Conservation (phyloP, 192 early-diverging fungal genomes). For the Backusella circina region DNA sequence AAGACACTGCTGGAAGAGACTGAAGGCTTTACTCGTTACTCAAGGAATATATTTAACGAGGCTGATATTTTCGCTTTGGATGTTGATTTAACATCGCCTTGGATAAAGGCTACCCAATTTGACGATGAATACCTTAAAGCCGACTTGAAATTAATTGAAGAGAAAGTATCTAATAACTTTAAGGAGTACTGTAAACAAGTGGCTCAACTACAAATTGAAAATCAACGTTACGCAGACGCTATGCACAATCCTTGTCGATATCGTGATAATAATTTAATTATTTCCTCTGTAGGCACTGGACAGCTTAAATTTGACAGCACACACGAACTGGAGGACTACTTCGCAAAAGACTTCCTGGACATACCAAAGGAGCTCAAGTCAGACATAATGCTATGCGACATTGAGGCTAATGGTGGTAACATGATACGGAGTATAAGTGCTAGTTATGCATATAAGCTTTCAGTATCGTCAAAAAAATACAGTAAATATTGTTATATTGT, state of each 20-base stretch:
- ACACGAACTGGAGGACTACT: slow-evolving; percentile 12
- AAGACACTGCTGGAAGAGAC: not conserved
- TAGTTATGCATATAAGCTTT: slow-evolving; percentile 16
- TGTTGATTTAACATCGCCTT: not conserved
- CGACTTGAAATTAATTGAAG: not conserved
- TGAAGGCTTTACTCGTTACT: not conserved
- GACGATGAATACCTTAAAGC: not conserved
- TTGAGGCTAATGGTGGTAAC: not conserved
- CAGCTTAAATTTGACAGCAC: not conserved
- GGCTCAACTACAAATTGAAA: not conserved
- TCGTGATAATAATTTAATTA: not conserved
- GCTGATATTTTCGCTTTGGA: not conserved
- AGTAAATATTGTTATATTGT: slow-evolving; percentile 17
- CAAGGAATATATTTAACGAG: slow-evolving; percentile 6
- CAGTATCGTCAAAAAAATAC: slow-evolving; percentile 9
- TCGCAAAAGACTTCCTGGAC: not conserved
- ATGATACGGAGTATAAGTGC: slow-evolving; percentile 4
- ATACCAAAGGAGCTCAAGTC: not conserved
- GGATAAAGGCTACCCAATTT: not conserved
- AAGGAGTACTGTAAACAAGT: not conserved
- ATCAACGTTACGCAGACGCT: not conserved
- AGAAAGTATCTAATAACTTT: not conserved
- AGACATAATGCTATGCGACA: not conserved
- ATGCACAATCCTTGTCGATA: not conserved
- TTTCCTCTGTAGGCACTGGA: not conserved